Conservation (phyloP, 352 stramenopile genomes). For the Pythium apleroticum region DNA sequence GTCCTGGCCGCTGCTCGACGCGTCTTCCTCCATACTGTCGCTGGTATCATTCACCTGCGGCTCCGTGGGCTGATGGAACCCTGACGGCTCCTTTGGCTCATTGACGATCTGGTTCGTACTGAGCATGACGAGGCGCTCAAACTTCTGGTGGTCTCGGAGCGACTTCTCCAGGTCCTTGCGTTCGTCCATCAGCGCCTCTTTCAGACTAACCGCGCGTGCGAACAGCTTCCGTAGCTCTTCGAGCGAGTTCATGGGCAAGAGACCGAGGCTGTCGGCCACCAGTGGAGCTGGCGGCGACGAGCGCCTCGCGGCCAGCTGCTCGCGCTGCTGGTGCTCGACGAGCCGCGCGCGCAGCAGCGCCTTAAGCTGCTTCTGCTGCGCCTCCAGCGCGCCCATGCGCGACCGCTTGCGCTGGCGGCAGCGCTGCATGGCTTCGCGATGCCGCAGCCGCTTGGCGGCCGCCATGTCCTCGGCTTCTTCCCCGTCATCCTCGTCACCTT, state of each 20-base stretch:
- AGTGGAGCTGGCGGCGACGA: not conserved
- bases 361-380: conserved; percentile 19
- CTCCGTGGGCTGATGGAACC: not conserved
- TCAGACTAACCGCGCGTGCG: conserved; percentile 13
- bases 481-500: conserved; percentile 6
- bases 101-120: conserved; percentile 25
- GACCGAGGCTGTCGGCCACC: not conserved
- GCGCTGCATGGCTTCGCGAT: conserved; percentile 30
- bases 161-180: conserved; percentile 15
- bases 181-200: conserved; percentile 27
- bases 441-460: conserved; percentile 20
- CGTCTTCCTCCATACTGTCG: conserved; percentile 20
- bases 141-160: conserved; percentile 23
- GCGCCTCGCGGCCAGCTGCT: not conserved
- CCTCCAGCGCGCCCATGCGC: conserved; percentile 22
- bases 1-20: conserved; percentile 16
- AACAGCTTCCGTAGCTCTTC: conserved; percentile 23
- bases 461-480: conserved; percentile 13
- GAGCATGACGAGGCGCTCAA: conserved; percentile 19
- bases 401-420: conserved; percentile 28
- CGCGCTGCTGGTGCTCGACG: conserved; percentile 6
- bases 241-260: not conserved
- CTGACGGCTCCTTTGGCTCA: conserved; percentile 15
- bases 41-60: not conserved
- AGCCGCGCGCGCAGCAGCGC: conserved; percentile 13